Evolutionary conservation across 371 early-diverging fungal genomes (phyloP), one percentile per base, ranked within the genome.

Genomic region (Coemansia sp.): DNA sequence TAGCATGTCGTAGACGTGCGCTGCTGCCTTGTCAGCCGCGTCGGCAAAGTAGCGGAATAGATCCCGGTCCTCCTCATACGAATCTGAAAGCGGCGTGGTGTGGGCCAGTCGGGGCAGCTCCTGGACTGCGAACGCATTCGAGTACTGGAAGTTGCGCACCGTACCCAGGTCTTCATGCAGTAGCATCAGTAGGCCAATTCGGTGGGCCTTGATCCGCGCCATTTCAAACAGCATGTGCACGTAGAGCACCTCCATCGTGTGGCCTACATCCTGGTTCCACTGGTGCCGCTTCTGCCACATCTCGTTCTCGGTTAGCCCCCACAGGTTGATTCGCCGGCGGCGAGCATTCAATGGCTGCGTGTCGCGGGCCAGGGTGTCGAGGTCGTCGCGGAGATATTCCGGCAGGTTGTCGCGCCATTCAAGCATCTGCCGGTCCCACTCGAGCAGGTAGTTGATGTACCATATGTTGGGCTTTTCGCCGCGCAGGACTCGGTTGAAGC

Each of bases 351-450:
- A 60, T 11, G 75, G 67, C 67, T 70, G 66, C 9, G 75, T 75
- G 39, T 43, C 52, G 29, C 67, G 75, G n/a, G 72, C 75, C 18
- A 75, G 64, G 18, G 31, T 57, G 5, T 52, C 60, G 31, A 75
- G 40, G 46, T 75, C 71, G 43, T 57, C 58, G 56, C 34, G 52
- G 50, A 75, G 32, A 32, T 70, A 54, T 9, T 58, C 16, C 18
- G 75, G 75, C 64, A 75, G 64, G 16, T 34, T 18, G 6, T 55
- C 60, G 24, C 75, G 75, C 75, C 75, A 75, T 52, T 66, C 66
- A 32, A 75, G 64, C 71, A 75, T 70, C 58, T 70, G 75, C 9
- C 75, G 66, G 58, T 75, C 75, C 75, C 75, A 75, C 58, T 75
- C 75, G n/a, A 55, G 67, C 60, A 75, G 31, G 44, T 70, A 75